Percentiles rank a stretch among this genome's conserved stretches.
Evolutionary conservation across 1,284 basidiomycete genomes (phyloP).

Genomic region (Boletus semigastroideus): DNA sequence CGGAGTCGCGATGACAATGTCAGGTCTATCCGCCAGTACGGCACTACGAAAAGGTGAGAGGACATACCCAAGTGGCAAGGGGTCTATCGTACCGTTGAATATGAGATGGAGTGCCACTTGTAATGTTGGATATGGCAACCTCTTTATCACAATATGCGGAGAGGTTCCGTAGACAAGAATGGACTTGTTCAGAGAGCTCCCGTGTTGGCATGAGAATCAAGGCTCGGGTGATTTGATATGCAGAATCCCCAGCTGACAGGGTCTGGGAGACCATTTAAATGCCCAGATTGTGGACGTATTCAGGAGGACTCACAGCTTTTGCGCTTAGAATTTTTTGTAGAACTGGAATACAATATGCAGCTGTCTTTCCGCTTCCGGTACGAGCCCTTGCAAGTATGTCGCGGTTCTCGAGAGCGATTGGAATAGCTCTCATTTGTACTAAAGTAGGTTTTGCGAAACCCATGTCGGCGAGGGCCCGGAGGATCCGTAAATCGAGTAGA

Average conservation of each 20-base stretch:
- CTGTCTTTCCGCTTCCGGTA: conserved; percentile 97
- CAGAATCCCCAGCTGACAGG: conserved; percentile 41
- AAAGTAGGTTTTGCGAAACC: conserved; percentile 83
- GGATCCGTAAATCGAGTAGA: conserved; percentile 72
- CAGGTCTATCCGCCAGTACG: conserved; percentile 87
- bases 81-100: conserved; percentile 63
- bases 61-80: background rate
- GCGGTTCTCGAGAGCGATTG: conserved; percentile 83
- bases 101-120: conserved; percentile 70
- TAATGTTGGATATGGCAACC: conserved; percentile 77
- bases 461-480: conserved; percentile 78
- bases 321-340: conserved; percentile 85
- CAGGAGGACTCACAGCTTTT: conserved; percentile 67
- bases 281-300: background rate
- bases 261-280: conserved; percentile 20
- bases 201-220: conserved; percentile 93
- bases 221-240: conserved; percentile 66
- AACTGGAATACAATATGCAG: conserved; percentile 91
- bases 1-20: conserved; percentile 91
- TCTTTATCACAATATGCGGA: conserved; percentile 78
- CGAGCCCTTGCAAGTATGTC: conserved; percentile 94
- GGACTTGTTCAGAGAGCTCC: conserved; percentile 92
- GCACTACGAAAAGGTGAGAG: conserved; percentile 44
- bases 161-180: conserved; percentile 66
- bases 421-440: conserved; percentile 81